Evolutionary conservation across 2,329 filamentous ascomycete species (phyloP).

Genomic region (Diatrype stigma): DNA sequence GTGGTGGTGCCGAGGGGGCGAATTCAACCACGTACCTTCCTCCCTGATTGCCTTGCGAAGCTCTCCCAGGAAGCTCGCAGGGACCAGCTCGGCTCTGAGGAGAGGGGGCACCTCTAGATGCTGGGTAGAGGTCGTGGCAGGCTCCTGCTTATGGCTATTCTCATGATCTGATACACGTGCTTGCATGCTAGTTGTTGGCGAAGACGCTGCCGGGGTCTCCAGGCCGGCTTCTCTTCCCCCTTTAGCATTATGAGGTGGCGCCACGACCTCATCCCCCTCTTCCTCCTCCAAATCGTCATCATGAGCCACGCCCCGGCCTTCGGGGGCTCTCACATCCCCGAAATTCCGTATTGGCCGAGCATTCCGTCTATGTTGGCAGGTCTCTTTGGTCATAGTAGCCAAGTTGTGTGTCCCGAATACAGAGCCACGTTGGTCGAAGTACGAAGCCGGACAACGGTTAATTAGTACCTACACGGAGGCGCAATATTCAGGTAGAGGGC

Average conservation of each 20-base stretch:
- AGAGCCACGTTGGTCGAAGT: neutral
- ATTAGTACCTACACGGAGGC: too few species aligned
- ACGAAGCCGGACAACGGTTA: neutral
- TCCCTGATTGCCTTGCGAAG: constrained; percentile 14
- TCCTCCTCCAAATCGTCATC: too few species aligned
- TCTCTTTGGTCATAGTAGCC: neutral
- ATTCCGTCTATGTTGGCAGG: neutral
- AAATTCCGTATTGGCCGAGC: neutral
- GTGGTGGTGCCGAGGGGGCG: too few species aligned
- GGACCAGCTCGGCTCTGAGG: constrained; percentile 1
- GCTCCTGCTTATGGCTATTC: too few species aligned
- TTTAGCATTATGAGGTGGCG: too few species aligned
- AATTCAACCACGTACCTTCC: constrained; percentile 7
- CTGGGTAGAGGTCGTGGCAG: neutral
- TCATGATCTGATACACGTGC: neutral
- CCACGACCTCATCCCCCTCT: too few species aligned
- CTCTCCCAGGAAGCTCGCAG: constrained; percentile 12
- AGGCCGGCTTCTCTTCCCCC: neutral
- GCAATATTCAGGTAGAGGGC: too few species aligned
- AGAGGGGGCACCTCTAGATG: neutral
- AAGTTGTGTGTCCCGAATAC: neutral
- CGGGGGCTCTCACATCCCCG: too few species aligned
- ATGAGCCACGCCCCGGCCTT: too few species aligned
- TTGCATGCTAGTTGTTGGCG: neutral
- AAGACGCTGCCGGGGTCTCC: neutral